phyloP scores from a whole-genome alignment of 495 filamentous ascomycete species.

The Hyaloscypha variabilis region DNA sequence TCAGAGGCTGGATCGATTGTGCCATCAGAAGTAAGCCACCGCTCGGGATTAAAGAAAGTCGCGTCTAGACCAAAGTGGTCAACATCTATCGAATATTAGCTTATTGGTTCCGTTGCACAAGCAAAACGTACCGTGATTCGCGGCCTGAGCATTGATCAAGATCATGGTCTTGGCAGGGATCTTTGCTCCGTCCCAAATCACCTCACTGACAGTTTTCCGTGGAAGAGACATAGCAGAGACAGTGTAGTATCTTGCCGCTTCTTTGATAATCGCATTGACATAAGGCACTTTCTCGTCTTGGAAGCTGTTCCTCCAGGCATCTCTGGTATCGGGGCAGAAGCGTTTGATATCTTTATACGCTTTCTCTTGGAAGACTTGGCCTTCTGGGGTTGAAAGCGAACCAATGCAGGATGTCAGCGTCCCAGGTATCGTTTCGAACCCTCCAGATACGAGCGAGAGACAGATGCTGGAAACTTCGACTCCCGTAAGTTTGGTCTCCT shows the following conservation, averaged over 20 bases:
- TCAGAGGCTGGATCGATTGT: constrained; percentile 29
- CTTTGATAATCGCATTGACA: constrained; percentile 53
- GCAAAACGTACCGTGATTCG: constrained; percentile 52
- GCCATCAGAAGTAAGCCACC: constrained; percentile 43
- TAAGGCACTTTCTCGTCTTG: constrained; percentile 51
- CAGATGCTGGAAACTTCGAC: constrained; percentile 63
- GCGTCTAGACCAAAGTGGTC: constrained; percentile 53
- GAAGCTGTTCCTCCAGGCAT: constrained; percentile 51
- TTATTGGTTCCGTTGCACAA: not conserved
- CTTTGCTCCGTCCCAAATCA: constrained; percentile 57
- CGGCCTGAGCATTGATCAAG: constrained; percentile 59
- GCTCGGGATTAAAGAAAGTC: constrained; percentile 54
- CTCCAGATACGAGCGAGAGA: constrained; percentile 63
- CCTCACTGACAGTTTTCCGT: constrained; percentile 51
- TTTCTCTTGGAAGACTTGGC: constrained; percentile 64
- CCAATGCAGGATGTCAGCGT: constrained; percentile 64
- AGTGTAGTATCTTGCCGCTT: constrained; percentile 58
- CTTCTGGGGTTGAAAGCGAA: constrained; percentile 52
- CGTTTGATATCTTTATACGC: constrained; percentile 59
- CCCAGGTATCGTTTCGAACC: constrained; percentile 65
- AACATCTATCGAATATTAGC: constrained; percentile 38
- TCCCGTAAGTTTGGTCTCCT: constrained; percentile 58
- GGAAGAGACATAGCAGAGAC: constrained; percentile 57
- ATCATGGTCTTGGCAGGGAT: constrained; percentile 59
- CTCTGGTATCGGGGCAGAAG: constrained; percentile 45